Conservation (phyloP, 2,329 filamentous ascomycete species). For the Aspergillus japonicus region DNA sequence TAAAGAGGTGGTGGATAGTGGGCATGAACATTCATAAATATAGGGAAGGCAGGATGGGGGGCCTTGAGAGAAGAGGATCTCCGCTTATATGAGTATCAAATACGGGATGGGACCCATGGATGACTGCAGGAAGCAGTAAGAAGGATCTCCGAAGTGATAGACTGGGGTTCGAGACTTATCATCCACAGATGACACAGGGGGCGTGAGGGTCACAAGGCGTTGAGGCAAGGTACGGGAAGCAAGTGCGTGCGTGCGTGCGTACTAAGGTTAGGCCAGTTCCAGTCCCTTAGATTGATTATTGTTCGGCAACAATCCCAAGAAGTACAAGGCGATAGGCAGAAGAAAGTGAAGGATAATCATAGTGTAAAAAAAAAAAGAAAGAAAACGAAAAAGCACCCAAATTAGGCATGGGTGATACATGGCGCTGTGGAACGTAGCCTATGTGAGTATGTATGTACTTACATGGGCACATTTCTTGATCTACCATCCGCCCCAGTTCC, state of each 20-base stretch:
- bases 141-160: constrained; percentile 17
- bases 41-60: constrained; percentile 5
- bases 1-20: neutral
- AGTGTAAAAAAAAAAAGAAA: constrained; percentile 15
- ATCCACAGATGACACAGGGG: constrained; percentile 24
- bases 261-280: constrained; percentile 3
- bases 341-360: constrained; percentile 6
- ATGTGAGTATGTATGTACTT: constrained; percentile 5
- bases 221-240: constrained; percentile 23
- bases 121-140: constrained; percentile 23
- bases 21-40: constrained; percentile 15
- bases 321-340: constrained; percentile 1
- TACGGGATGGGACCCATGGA: constrained; percentile 20
- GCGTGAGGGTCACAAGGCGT: constrained; percentile 20
- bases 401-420: constrained; percentile 7
- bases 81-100: constrained; percentile 21
- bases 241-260: neutral
- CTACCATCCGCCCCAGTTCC: constrained; percentile 37
- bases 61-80: constrained; percentile 2
- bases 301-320: neutral
- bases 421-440: constrained; percentile 6
- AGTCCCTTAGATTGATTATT: constrained; percentile 11
- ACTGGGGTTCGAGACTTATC: constrained; percentile 20
- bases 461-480: constrained; percentile 27
- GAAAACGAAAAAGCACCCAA: constrained; percentile 17